These are phyloP conservation scores for Eudorina sp. DNA, from an alignment of 139 green algal species.

Conservation along the genomic window DNA sequence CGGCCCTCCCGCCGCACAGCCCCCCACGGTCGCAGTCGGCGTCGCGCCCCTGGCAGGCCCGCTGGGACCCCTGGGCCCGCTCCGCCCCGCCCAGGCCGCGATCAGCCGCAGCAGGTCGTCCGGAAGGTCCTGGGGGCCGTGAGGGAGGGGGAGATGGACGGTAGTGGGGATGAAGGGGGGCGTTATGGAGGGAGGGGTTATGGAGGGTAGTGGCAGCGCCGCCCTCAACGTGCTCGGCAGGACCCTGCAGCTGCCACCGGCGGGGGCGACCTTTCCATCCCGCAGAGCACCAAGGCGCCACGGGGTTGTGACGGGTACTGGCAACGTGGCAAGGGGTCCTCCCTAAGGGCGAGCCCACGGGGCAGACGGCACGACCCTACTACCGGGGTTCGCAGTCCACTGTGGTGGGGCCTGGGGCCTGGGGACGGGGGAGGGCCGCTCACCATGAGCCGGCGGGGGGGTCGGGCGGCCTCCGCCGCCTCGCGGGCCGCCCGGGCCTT, in stretches of 20 bases:
- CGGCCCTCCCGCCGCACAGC: too few relatives aligned
- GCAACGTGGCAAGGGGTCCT: too few relatives aligned
- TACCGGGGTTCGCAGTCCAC: background rate
- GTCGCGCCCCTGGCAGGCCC: background rate
- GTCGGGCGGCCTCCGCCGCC: background rate
- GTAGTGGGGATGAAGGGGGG: background rate
- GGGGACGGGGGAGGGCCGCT: background rate
- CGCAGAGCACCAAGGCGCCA: too few relatives aligned
- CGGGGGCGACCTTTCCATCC: too few relatives aligned
- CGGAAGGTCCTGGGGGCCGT: conserved; percentile 7
- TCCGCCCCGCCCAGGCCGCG: background rate
- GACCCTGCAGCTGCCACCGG: too few relatives aligned
- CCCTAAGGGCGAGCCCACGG: too few relatives aligned
- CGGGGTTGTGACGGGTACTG: too few relatives aligned
- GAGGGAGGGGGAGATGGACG: background rate
- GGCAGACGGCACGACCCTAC: too few relatives aligned
- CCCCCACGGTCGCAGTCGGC: background rate
- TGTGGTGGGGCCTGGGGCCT: background rate
- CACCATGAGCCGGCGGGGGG: conserved; percentile 1
- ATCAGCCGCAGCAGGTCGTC: conserved; percentile 30
- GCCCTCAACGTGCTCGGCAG: too few relatives aligned
- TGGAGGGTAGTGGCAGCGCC: too few relatives aligned
- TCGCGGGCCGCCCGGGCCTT: background rate
- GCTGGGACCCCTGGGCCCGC: background rate
- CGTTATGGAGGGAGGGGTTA: background rate